phyloP scores from a whole-genome alignment of 1,139 yeast species.

The Suhomyces bribrorum region DNA sequence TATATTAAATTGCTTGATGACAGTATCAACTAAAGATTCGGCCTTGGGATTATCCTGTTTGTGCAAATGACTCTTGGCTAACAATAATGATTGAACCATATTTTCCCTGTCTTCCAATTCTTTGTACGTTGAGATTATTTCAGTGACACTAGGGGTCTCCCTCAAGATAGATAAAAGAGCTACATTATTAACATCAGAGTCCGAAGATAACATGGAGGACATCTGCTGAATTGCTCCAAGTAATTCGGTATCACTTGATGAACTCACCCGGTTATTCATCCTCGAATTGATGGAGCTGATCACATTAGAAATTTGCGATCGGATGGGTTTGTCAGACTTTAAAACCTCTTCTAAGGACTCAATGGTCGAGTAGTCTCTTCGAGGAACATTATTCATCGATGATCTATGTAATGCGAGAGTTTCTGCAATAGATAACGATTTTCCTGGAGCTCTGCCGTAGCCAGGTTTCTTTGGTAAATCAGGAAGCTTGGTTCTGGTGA shows the following conservation, averaged over 20 bases:
- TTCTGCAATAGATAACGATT: constrained; percentile 60
- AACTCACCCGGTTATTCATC: constrained; percentile 14
- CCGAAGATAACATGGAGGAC: constrained; percentile 35
- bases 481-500: constrained; percentile 5
- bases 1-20: constrained; percentile 24
- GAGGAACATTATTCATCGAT: constrained; percentile 30
- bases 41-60: constrained; percentile 22
- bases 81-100: constrained; percentile 36
- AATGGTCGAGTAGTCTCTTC: constrained; percentile 29
- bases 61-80: constrained; percentile 41
- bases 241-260: constrained; percentile 29
- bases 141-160: constrained; percentile 21
- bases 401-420: constrained; percentile 61
- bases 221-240: constrained; percentile 44
- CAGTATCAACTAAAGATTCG: constrained; percentile 27
- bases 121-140: constrained; percentile 29
- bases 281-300: constrained; percentile 17
- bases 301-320: constrained; percentile 36
- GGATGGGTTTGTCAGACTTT: constrained; percentile 22
- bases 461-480: constrained; percentile 5
- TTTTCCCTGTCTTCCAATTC: constrained; percentile 25
- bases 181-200: constrained; percentile 6
- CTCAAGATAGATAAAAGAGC: constrained; percentile 14
- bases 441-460: constrained; percentile 10
- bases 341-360: constrained; percentile 28